These are phyloP conservation scores for Rhizopogon salebrosus DNA, from an alignment of 768 basidiomycete species.

Conservation along the genomic window DNA sequence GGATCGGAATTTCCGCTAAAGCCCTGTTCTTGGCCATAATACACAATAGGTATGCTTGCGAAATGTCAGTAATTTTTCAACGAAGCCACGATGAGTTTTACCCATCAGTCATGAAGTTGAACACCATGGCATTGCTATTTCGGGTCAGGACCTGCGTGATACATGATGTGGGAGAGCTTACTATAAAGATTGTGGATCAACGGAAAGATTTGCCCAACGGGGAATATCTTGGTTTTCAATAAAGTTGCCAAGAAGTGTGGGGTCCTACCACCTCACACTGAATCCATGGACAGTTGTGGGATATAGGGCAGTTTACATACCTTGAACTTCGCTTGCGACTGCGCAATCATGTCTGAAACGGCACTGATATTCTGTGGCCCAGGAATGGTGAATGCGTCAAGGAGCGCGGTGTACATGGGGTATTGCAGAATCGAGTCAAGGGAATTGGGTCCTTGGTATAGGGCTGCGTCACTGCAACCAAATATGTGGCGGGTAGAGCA, in stretches of 20 bases:
- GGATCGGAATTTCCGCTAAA: conserved; percentile 64
- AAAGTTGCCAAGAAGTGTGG: conserved; percentile 59
- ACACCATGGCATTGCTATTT: conserved; percentile 65
- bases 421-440: conserved; percentile 71
- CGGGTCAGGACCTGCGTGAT: neutral
- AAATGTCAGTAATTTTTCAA: neutral
- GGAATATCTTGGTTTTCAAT: conserved; percentile 76
- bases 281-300: neutral
- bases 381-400: conserved; percentile 65
- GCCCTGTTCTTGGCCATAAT: conserved; percentile 77
- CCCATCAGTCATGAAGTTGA: conserved; percentile 75
- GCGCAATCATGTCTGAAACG: conserved; percentile 44
- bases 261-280: conserved; percentile 11
- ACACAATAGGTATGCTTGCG: conserved; percentile 66
- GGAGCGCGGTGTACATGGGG: conserved; percentile 61
- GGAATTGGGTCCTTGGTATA: conserved; percentile 55
- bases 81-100: conserved; percentile 5
- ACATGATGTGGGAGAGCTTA: conserved; percentile 24
- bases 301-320: conserved; percentile 15
- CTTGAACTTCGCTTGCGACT: conserved; percentile 50
- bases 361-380: conserved; percentile 60
- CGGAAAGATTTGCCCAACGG: conserved; percentile 67
- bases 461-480: conserved; percentile 42
- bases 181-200: conserved; percentile 70
- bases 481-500: conserved; percentile 9